These are phyloP conservation scores for Russula compacta DNA, from an alignment of 768 basidiomycete genomes.

Conservation along the genomic window DNA sequence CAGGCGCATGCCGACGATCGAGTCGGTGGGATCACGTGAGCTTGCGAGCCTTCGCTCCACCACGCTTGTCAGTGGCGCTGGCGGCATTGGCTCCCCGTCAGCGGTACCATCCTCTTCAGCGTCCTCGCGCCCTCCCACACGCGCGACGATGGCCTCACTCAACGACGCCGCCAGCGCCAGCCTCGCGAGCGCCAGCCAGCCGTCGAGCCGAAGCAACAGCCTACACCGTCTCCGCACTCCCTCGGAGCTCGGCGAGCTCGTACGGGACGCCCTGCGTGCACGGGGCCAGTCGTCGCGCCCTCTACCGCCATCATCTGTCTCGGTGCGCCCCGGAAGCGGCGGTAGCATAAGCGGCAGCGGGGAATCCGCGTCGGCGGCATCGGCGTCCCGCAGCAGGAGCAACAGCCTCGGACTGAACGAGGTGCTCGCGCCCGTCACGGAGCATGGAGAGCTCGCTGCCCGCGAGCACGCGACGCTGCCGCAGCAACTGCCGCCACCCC, in stretches of 20 bases:
- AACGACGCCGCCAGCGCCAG: slow-evolving; percentile 11
- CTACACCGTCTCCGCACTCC: slow-evolving; percentile 4
- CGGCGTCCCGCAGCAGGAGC: neutral
- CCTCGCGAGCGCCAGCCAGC: slow-evolving; percentile 8
- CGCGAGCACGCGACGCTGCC: neutral
- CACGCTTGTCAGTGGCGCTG: neutral
- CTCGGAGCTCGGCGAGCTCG: slow-evolving; percentile 18
- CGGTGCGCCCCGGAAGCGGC: neutral
- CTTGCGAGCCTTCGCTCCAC: slow-evolving; percentile 24
- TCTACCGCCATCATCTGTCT: neutral
- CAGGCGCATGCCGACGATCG: slow-evolving; percentile 74
- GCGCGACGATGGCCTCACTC: neutral
- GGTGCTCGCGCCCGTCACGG: slow-evolving; percentile 17
- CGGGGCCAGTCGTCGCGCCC: slow-evolving; percentile 2
- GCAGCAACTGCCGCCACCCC: too few relatives aligned
- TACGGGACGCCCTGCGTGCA: slow-evolving; percentile 2
- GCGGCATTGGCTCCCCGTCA: neutral
- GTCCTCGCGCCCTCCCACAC: slow-evolving; percentile 17
- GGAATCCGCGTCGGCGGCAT: neutral
- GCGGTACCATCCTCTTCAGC: neutral
- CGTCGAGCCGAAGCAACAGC: slow-evolving; percentile 15
- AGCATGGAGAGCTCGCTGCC: slow-evolving; percentile 10
- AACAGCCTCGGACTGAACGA: slow-evolving; percentile 14
- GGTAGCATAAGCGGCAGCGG: neutral
- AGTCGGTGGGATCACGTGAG: slow-evolving; percentile 65